Conservation (phyloP, 2,329 filamentous ascomycete genomes). For the Setomelanomma holmii region DNA sequence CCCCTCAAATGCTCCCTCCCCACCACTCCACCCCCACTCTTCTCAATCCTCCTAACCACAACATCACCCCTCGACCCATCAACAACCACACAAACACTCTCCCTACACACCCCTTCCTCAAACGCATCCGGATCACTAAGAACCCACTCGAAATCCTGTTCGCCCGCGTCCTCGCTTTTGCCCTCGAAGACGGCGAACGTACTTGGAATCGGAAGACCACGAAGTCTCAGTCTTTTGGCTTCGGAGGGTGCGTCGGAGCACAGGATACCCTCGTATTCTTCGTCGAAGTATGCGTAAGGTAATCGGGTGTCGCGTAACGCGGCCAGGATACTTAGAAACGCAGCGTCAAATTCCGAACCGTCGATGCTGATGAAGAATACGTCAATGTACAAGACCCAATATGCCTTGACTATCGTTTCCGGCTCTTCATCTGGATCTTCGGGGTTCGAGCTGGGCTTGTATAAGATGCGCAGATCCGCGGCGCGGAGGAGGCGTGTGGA, state of each 20-base stretch:
- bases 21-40: slow-evolving; percentile 65
- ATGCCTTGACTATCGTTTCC: slow-evolving; percentile 72
- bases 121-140: slow-evolving; percentile 87
- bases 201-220: slow-evolving; percentile 74
- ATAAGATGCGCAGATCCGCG: slow-evolving; percentile 76
- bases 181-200: slow-evolving; percentile 76
- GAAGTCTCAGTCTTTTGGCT: slow-evolving; percentile 65
- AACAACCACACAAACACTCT: slow-evolving; percentile 84
- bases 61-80: slow-evolving; percentile 78
- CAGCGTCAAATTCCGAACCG: slow-evolving; percentile 89
- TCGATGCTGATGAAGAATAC: slow-evolving; percentile 93
- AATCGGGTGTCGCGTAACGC: slow-evolving; percentile 80
- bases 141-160: slow-evolving; percentile 65
- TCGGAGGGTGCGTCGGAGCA: slow-evolving; percentile 70
- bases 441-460: slow-evolving; percentile 58
- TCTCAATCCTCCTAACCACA: slow-evolving; percentile 68
- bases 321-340: slow-evolving; percentile 83
- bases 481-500: slow-evolving; percentile 70
- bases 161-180: slow-evolving; percentile 51
- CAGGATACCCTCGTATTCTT: slow-evolving; percentile 78
- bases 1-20: slow-evolving; percentile 59
- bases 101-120: slow-evolving; percentile 84
- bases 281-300: slow-evolving; percentile 82
- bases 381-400: slow-evolving; percentile 95
- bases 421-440: slow-evolving; percentile 57